These are phyloP conservation scores for Canariomyces notabilis DNA, from an alignment of 2,329 filamentous ascomycete genomes.

Conservation along the genomic window DNA sequence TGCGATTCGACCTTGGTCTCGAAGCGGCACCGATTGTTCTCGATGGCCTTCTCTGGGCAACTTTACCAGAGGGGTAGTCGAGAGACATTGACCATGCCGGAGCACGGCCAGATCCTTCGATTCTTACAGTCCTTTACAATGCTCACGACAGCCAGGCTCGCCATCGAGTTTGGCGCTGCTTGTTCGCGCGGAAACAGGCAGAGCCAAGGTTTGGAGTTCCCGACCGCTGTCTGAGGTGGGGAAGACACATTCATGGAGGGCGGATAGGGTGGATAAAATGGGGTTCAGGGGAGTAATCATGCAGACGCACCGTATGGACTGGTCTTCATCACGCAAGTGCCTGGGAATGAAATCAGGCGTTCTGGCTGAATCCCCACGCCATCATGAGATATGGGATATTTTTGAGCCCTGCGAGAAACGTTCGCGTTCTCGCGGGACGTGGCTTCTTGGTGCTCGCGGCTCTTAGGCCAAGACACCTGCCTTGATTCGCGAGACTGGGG, in stretches of 20 bases:
- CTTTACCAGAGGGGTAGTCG: not conserved
- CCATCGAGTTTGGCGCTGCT: not conserved
- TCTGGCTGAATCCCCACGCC: not conserved
- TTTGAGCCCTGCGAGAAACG: not conserved
- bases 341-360: not conserved
- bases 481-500: not conserved
- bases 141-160: slow-evolving; percentile 1
- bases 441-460: not conserved
- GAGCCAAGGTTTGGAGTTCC: slow-evolving; percentile 1
- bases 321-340: not conserved
- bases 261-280: slow-evolving; percentile 4
- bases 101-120: slow-evolving; percentile 8
- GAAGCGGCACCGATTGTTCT: not conserved
- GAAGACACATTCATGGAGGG: slow-evolving; percentile 7
- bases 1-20: slow-evolving; percentile 4
- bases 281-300: not conserved
- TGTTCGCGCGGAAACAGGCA: slow-evolving; percentile 18
- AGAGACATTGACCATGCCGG: not conserved
- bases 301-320: not conserved
- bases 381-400: not conserved
- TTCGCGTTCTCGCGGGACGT: not conserved
- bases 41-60: not conserved
- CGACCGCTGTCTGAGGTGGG: not conserved
- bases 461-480: not conserved
- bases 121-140: slow-evolving; percentile 14